Percentiles rank a stretch among this genome's conserved stretches.
Conservation (phyloP, 257 asterid species). For the Solanum tarijense region DNA sequence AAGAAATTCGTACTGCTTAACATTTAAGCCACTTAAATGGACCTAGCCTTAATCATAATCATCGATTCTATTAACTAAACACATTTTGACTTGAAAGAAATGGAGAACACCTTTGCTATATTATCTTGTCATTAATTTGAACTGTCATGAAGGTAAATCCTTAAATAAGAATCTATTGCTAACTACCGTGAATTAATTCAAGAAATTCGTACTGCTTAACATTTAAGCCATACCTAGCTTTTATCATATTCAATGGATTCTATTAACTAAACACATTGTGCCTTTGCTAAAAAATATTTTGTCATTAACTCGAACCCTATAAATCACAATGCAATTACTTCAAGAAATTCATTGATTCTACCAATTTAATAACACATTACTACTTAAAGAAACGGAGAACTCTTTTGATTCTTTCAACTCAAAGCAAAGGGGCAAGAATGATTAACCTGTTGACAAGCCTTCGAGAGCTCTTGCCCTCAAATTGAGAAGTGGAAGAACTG, state of each 20-base stretch:
- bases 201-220: neutral
- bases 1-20: neutral
- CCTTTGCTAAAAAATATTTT: neutral
- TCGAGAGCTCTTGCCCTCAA: slow-evolving; percentile 29
- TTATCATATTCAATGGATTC: neutral
- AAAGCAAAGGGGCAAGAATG: neutral
- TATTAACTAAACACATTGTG: neutral
- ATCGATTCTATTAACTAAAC: neutral
- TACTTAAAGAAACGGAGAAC: neutral
- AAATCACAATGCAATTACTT: neutral
- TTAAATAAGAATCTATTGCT: neutral
- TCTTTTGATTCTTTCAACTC: neutral
- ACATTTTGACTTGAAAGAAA: neutral
- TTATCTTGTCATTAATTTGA: neutral
- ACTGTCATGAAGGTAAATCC: neutral
- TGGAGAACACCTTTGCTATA: neutral
- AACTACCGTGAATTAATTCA: neutral
- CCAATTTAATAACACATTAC: neutral
- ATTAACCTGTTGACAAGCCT: slow-evolving; percentile 30
- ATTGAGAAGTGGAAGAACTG: slow-evolving; percentile 38
- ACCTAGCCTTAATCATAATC: neutral
- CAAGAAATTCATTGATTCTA: neutral
- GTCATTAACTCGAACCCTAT: neutral
- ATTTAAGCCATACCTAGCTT: neutral
- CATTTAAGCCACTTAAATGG: neutral